Evolutionary conservation across 805 yeast species (phyloP), one percentile per base, ranked within the genome.

Genomic region (Tanozyma kutaoensis): DNA sequence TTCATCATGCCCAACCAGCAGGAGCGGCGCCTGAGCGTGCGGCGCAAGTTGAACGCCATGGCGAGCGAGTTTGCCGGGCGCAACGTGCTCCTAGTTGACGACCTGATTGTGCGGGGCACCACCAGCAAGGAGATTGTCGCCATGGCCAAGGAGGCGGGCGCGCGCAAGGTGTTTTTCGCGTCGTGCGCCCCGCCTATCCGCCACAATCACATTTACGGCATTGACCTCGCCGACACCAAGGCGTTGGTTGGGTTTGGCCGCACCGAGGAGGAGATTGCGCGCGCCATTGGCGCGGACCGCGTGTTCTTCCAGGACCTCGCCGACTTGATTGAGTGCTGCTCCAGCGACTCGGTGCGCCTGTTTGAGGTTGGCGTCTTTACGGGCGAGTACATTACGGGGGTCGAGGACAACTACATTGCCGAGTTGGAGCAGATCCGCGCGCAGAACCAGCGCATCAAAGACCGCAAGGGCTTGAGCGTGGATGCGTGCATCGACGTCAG

Each of bases 81-180:
- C 43, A 75, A 74, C 35, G 97, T 91, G 14, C 61, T 91, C 36
- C 66, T 91, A 28, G 96, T 91, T 24, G 98, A 91, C 54, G 98
- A 91, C 54, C 84, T 96, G 15, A 88, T 91, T 38, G 98, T 91
- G 8, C 74, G 98, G 50, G 98, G 98, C 36, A 91, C 98, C 13
- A 91, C 98, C 3, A 85, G 96, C 5, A 79, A 72, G 50, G 98
- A 91, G 58, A 91, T 91, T 38, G 93, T 91, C 19, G 78, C 75
- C 39, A 91, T 91, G 98, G 98, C 98, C n/a, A 70, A 79, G 42
- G 98, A 91, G 52, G 95, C 97, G 4, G 98, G 98, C 32, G 98
- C 98, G 24, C 75, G 70, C 34, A 77, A 74, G 42, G 98, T 91
- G n/a, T 88, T 72, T 50, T 78, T 91, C 52, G 98, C 98, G 0